Evolutionary conservation across 768 basidiomycete species (phyloP).

Genomic region (Tricholomella constricta): DNA sequence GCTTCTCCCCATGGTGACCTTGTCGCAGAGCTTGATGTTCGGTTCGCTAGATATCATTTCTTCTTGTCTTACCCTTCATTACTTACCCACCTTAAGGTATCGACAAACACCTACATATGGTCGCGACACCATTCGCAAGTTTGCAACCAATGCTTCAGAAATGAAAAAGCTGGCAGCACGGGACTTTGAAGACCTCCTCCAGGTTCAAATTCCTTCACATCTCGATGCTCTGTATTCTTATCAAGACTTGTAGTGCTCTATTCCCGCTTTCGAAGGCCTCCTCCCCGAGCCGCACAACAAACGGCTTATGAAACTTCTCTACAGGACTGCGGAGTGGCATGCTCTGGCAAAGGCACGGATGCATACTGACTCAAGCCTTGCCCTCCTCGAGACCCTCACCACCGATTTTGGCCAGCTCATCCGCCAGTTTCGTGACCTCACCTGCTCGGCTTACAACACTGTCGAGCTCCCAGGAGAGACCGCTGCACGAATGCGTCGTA

Average conservation of each 20-base stretch:
- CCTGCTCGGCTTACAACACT: no score
- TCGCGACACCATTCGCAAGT: conserved; percentile 17
- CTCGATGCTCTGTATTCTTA: neutral
- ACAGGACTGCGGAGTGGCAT: conserved; percentile 36
- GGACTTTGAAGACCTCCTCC: conserved; percentile 26
- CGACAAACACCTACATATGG: conserved; percentile 8
- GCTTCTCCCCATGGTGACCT: conserved; percentile 16
- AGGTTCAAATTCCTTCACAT: neutral
- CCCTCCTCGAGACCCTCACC: conserved; percentile 24
- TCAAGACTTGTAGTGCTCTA: conserved; percentile 27
- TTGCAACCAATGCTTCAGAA: conserved; percentile 19
- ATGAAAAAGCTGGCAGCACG: conserved; percentile 26
- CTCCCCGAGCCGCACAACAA: conserved; percentile 27
- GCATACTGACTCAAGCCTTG: conserved; percentile 34
- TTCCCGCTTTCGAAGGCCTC: conserved; percentile 38
- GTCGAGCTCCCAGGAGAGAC: conserved; percentile 40
- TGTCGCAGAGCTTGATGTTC: conserved; percentile 30
- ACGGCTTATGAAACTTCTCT: conserved; percentile 31
- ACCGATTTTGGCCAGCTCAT: conserved; percentile 24
- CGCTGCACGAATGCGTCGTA: conserved; percentile 26
- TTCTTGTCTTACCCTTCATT: neutral
- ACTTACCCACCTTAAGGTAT: neutral
- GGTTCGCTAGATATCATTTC: conserved; percentile 25
- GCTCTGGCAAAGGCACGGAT: conserved; percentile 38
- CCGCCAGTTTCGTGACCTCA: conserved; percentile 26